Conservation (phyloP, 179 eudicot genomes). For the Heliamphora pulchella region DNA sequence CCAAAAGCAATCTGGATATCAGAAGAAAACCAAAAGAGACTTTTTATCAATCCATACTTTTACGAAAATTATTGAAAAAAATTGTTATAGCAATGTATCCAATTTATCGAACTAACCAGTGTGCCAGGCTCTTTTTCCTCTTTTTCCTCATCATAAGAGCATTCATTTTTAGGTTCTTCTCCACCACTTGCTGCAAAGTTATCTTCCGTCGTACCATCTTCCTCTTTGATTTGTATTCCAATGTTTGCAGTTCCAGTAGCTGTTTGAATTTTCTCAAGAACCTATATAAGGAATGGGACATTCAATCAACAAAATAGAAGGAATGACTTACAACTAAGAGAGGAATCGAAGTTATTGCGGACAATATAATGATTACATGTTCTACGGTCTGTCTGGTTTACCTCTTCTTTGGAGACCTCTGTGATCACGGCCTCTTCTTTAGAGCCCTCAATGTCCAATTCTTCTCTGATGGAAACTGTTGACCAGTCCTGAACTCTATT, state of each 20-base stretch:
- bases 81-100: background rate
- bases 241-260: slow-evolving; percentile 10
- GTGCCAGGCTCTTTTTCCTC: slow-evolving; percentile 6
- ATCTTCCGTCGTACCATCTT: slow-evolving; percentile 3
- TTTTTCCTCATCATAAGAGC: background rate
- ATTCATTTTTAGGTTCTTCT: background rate
- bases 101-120: slow-evolving; percentile 6
- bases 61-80: background rate
- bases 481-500: background rate
- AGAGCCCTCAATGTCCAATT: background rate
- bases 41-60: background rate
- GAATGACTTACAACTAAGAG: background rate
- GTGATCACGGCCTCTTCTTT: background rate
- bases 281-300: background rate
- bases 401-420: slow-evolving; percentile 14
- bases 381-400: background rate
- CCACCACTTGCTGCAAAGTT: background rate
- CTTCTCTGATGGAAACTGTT: slow-evolving; percentile 10
- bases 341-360: background rate
- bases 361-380: background rate
- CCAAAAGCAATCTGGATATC: background rate
- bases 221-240: slow-evolving; percentile 6
- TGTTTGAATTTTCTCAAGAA: background rate
- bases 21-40: background rate
- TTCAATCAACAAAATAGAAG: background rate